Evolutionary conservation across 2,329 filamentous ascomycete species (phyloP).

Genomic region (Simplicillium sp.): DNA sequence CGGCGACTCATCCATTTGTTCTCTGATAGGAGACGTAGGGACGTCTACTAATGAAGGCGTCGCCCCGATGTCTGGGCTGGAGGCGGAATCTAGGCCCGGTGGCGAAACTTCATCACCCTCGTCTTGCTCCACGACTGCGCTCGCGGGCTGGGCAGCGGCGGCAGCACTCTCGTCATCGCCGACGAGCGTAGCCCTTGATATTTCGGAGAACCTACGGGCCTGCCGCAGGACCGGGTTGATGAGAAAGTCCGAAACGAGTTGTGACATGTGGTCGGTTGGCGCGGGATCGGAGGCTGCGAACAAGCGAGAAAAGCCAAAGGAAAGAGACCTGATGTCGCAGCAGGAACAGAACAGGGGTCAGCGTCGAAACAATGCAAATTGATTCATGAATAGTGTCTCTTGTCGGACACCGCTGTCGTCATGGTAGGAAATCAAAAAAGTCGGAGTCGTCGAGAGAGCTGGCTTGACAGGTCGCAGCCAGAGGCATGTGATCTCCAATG

Average conservation of each 20-base stretch:
- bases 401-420: no score
- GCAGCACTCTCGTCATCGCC: conserved; percentile 21
- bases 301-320: no score
- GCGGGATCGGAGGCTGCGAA: neutral
- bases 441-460: no score
- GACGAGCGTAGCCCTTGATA: conserved; percentile 28
- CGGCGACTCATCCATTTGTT: neutral
- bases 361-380: no score
- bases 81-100: neutral
- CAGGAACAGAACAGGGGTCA: no score
- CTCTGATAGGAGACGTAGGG: neutral
- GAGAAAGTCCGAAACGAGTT: conserved; percentile 54
- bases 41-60: neutral
- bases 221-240: conserved; percentile 59
- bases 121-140: conserved; percentile 14
- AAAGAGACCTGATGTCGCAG: no score
- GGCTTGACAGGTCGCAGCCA: no score
- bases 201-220: conserved; percentile 52
- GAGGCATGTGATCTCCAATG: no score
- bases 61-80: neutral
- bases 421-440: no score
- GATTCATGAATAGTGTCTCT: no score
- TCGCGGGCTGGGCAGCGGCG: conserved; percentile 12
- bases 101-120: neutral
- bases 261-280: conserved; percentile 39